A percentile compares a stretch with the other conserved stretches of the same genome.
Evolutionary conservation across 2,329 filamentous ascomycete species (phyloP).

Genomic region (Xylaria polymorpha): DNA sequence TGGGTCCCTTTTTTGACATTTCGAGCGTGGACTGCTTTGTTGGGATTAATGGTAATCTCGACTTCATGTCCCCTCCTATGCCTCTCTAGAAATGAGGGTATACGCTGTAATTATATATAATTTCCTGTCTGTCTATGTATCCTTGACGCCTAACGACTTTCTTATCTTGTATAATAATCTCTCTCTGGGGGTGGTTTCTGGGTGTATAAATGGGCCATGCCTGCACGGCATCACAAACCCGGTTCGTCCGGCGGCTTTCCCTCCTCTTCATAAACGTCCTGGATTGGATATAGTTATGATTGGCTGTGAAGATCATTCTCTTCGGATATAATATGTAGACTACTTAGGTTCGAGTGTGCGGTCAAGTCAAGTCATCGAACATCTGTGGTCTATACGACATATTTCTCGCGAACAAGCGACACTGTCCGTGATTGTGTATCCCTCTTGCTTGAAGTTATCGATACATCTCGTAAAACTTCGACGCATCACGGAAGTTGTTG

Average conservation of each 20-base stretch:
- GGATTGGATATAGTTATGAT: neutral
- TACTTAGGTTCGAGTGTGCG: neutral
- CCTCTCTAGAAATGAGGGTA: slow-evolving; percentile 5
- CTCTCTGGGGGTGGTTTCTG: neutral
- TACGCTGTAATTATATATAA: neutral
- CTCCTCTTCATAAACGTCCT: neutral
- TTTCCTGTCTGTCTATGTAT: neutral
- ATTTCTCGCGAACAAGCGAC: neutral
- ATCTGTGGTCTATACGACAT: neutral
- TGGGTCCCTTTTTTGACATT: slow-evolving; percentile 44
- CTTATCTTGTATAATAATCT: slow-evolving; percentile 1
- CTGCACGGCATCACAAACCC: neutral
- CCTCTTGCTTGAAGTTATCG: neutral
- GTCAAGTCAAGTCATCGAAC: neutral
- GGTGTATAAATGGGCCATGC: neutral
- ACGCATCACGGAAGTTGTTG: neutral
- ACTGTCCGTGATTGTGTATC: neutral
- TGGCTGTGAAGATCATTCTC: neutral
- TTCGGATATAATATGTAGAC: neutral
- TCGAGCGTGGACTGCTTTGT: slow-evolving; percentile 44
- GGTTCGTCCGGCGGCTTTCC: neutral
- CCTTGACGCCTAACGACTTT: neutral
- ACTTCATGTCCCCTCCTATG: slow-evolving; percentile 21
- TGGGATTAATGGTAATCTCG: slow-evolving; percentile 22
- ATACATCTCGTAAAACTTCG: neutral